A percentile compares a stretch with the other conserved stretches of the same genome.
phyloP scores from a whole-genome alignment of 1,284 basidiomycete genomes.

The Ustanciosporium gigantosporum region DNA sequence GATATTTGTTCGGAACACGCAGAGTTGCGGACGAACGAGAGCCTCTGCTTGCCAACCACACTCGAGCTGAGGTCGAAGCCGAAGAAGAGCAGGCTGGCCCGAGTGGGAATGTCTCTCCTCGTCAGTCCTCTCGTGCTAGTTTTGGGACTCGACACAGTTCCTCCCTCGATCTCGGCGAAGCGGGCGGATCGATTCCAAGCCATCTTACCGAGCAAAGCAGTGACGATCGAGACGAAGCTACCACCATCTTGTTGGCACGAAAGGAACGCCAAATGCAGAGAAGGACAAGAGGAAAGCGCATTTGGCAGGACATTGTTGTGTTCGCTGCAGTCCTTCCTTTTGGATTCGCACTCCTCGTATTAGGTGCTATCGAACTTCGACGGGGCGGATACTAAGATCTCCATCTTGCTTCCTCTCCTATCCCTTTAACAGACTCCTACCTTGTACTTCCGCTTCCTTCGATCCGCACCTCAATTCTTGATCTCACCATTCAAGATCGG shows the following conservation, averaged over 20 bases:
- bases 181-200: slow-evolving; percentile 16
- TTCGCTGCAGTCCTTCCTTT: slow-evolving; percentile 44
- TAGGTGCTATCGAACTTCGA: slow-evolving; percentile 33
- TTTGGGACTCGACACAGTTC: neutral
- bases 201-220: slow-evolving; percentile 35
- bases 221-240: slow-evolving; percentile 44
- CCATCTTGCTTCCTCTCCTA: too few species aligned
- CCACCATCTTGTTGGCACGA: slow-evolving; percentile 50
- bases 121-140: neutral
- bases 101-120: neutral
- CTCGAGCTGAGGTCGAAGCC: neutral
- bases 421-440: too few species aligned
- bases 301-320: slow-evolving; percentile 43
- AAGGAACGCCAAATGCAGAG: slow-evolving; percentile 56
- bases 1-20: slow-evolving; percentile 28
- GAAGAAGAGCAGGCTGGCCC: slow-evolving; percentile 1
- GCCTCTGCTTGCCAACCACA: slow-evolving; percentile 22
- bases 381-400: slow-evolving; percentile 38
- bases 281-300: slow-evolving; percentile 32
- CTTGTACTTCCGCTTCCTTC: too few species aligned
- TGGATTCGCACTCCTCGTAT: slow-evolving; percentile 35
- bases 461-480: too few species aligned
- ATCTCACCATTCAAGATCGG: too few species aligned
- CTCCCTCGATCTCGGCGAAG: neutral
- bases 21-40: slow-evolving; percentile 9